Percentiles rank a stretch among this genome's conserved stretches.
These are phyloP conservation scores for Calonectria pseudoturangicola DNA, from an alignment of 2,329 filamentous ascomycete species.

Conservation along the genomic window DNA sequence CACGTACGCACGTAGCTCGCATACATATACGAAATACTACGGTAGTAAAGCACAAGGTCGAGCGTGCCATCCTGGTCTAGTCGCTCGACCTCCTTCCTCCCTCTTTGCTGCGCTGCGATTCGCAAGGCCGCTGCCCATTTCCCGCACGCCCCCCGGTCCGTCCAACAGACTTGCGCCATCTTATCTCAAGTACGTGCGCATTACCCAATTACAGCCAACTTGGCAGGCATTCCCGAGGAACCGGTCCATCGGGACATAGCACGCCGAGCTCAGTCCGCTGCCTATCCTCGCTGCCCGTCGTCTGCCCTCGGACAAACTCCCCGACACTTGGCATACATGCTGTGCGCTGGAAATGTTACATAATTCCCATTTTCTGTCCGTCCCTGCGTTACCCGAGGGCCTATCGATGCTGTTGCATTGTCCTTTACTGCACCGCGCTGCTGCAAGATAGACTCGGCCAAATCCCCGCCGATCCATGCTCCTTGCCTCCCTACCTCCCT, in stretches of 20 bases:
- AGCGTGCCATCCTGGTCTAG: constrained; percentile 23
- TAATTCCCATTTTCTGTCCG: constrained; percentile 1
- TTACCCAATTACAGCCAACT: constrained; percentile 28
- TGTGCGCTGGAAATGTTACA: constrained; percentile 5
- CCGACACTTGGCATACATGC: constrained; percentile 8
- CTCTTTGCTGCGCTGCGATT: not conserved
- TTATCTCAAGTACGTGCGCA: constrained; percentile 14
- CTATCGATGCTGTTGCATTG: constrained; percentile 14
- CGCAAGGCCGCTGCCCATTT: not conserved
- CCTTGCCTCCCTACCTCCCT: not conserved
- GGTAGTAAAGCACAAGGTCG: constrained; percentile 16
- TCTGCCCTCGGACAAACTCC: constrained; percentile 10
- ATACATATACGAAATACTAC: constrained; percentile 36
- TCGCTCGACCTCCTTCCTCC: not conserved
- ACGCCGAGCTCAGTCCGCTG: constrained; percentile 31
- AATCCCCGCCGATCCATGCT: constrained; percentile 29
- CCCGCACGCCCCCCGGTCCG: not conserved
- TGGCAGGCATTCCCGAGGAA: constrained; percentile 37
- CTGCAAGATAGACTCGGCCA: constrained; percentile 32
- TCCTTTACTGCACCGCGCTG: constrained; percentile 6
- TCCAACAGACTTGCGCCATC: constrained; percentile 13
- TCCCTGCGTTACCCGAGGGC: constrained; percentile 7
- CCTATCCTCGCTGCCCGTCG: not conserved
- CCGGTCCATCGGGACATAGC: constrained; percentile 39
- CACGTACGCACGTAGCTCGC: constrained; percentile 13